These are phyloP conservation scores for Claviceps paspali DNA, from an alignment of 2,329 filamentous ascomycete genomes.

Conservation along the genomic window DNA sequence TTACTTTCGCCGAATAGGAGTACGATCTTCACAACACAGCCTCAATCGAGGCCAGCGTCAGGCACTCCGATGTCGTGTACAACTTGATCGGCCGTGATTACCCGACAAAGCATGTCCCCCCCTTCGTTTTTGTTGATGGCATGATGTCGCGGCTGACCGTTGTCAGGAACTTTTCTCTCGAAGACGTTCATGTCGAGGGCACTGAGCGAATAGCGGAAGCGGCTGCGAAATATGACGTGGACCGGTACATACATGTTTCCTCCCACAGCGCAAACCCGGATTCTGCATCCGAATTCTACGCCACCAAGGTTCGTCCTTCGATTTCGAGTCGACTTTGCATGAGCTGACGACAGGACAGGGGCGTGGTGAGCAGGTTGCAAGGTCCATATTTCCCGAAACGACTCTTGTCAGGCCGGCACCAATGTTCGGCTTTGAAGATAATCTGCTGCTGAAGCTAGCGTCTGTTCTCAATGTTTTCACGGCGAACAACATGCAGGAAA, in stretches of 20 bases:
- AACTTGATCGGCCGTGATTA: conserved; percentile 92
- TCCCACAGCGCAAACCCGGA: conserved; percentile 76
- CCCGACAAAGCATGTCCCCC: conserved; percentile 69
- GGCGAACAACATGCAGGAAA: conserved; percentile 84
- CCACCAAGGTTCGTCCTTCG: conserved; percentile 53
- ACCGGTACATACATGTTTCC: conserved; percentile 92
- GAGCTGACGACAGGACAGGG: conserved; percentile 31
- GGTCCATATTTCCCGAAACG: conserved; percentile 87
- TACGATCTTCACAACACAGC: conserved; percentile 87
- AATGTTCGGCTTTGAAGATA: conserved; percentile 90
- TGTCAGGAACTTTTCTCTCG: conserved; percentile 80
- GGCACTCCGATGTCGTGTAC: conserved; percentile 95
- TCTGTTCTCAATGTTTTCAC: conserved; percentile 69
- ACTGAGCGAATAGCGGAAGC: conserved; percentile 85
- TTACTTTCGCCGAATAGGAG: conserved; percentile 41
- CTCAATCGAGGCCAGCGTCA: conserved; percentile 90
- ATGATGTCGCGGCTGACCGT: conserved; percentile 9
- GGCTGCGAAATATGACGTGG: conserved; percentile 93
- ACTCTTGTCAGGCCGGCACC: conserved; percentile 91
- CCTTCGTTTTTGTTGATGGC: not conserved
- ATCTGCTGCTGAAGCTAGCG: conserved; percentile 74
- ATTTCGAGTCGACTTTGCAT: not conserved
- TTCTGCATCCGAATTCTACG: conserved; percentile 77
- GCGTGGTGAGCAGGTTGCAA: conserved; percentile 66
- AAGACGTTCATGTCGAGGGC: conserved; percentile 87